Conservation (phyloP, 257 asterid species). For the Osmanthus fragrans region DNA sequence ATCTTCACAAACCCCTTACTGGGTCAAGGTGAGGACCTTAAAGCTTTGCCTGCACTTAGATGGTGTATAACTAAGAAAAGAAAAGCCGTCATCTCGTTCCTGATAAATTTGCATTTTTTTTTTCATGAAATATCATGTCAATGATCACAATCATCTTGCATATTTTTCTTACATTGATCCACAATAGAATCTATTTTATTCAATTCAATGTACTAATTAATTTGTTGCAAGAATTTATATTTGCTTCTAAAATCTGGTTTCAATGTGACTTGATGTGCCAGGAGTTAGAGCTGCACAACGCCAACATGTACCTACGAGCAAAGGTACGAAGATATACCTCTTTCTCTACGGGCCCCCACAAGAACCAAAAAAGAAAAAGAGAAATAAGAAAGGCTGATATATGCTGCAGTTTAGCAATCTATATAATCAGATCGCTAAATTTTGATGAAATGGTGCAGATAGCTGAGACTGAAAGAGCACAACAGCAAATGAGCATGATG, state of each 20-base stretch:
- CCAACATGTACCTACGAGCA: conserved; percentile 83
- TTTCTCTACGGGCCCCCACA: neutral
- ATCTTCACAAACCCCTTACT: too few relatives aligned
- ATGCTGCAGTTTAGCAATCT: neutral
- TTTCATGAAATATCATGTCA: neutral
- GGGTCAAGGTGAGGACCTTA: too few relatives aligned
- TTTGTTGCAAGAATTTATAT: neutral
- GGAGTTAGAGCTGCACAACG: conserved; percentile 89
- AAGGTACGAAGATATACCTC: conserved; percentile 43
- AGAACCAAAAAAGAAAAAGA: neutral
- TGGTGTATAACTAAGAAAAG: too few relatives aligned
- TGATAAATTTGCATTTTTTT: too few relatives aligned
- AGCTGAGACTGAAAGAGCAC: conserved; percentile 84
- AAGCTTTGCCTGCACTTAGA: too few relatives aligned
- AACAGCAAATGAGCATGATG: conserved; percentile 70
- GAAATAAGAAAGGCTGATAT: neutral
- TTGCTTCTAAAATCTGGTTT: neutral
- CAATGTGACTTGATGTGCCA: conserved; percentile 30
- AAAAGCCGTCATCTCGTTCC: too few relatives aligned
- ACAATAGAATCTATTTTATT: neutral
- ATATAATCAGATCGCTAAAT: neutral
- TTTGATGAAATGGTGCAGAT: conserved; percentile 42
- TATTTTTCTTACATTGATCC: neutral
- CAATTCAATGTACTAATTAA: neutral
- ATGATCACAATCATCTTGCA: neutral